Evolutionary conservation across 1,139 yeast genomes (phyloP).

Genomic region (Lodderomyces beijingensis): DNA sequence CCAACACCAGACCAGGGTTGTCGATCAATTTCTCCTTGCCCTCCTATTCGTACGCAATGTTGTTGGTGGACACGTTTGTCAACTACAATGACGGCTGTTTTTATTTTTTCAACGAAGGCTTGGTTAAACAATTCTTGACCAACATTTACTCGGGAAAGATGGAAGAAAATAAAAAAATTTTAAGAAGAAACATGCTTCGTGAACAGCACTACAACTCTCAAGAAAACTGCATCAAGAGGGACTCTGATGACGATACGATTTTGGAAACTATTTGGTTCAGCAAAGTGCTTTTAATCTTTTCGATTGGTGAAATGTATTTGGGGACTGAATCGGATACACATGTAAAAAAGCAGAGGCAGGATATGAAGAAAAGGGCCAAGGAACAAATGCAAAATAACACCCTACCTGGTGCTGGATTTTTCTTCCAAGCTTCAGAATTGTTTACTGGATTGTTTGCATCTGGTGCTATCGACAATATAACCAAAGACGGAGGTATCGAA

Average conservation of each 20-base stretch:
- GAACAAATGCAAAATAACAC: slow-evolving; percentile 26
- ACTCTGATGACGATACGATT: slow-evolving; percentile 52
- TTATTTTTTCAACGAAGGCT: slow-evolving; percentile 79
- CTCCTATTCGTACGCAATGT: slow-evolving; percentile 70
- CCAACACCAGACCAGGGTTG: slow-evolving; percentile 63
- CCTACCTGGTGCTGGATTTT: slow-evolving; percentile 73
- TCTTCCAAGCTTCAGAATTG: slow-evolving; percentile 69
- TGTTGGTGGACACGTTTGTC: slow-evolving; percentile 70
- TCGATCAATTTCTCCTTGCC: slow-evolving; percentile 70
- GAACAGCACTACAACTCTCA: slow-evolving; percentile 33
- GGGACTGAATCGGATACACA: slow-evolving; percentile 59
- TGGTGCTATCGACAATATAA: slow-evolving; percentile 73
- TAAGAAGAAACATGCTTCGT: slow-evolving; percentile 34
- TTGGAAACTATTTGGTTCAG: slow-evolving; percentile 80
- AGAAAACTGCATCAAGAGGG: slow-evolving; percentile 41
- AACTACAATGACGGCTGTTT: slow-evolving; percentile 82
- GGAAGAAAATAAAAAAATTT: slow-evolving; percentile 35
- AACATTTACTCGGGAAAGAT: slow-evolving; percentile 52
- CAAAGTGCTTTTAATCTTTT: slow-evolving; percentile 68
- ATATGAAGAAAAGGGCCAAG: slow-evolving; percentile 32
- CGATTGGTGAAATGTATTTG: slow-evolving; percentile 81
- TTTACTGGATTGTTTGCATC: slow-evolving; percentile 74
- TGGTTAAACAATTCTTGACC: slow-evolving; percentile 61
- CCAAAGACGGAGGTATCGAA: slow-evolving; percentile 81
- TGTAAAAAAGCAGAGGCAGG: slow-evolving; percentile 28